phyloP scores from a whole-genome alignment of 1,139 yeast genomes.

The Barnettozyma hawaiiensis region DNA sequence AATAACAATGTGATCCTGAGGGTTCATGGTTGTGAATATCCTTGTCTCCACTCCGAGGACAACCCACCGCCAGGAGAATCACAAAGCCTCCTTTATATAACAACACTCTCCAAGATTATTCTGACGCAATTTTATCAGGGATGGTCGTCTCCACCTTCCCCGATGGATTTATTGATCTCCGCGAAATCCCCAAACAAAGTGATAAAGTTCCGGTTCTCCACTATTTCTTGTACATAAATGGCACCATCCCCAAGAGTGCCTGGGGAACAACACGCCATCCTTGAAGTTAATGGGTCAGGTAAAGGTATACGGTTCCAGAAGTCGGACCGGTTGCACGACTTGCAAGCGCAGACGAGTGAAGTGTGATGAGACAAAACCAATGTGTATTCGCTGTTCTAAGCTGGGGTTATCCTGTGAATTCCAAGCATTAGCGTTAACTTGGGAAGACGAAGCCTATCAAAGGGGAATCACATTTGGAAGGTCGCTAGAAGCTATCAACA shows the following conservation, averaged over 20 bases:
- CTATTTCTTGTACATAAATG: neutral
- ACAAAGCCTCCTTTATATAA: neutral
- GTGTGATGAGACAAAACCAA: constrained; percentile 29
- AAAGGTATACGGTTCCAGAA: constrained; percentile 20
- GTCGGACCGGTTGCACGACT: constrained; percentile 20
- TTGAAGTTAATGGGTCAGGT: constrained; percentile 14
- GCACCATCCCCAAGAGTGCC: neutral
- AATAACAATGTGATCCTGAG: constrained; percentile 9
- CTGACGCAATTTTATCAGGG: neutral
- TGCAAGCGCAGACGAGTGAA: constrained; percentile 17
- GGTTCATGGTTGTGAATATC: neutral
- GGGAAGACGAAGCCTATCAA: constrained; percentile 35
- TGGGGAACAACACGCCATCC: neutral
- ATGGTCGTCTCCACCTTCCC: neutral
- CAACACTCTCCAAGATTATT: neutral
- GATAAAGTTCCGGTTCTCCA: neutral
- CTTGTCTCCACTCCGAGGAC: neutral
- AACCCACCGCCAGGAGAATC: neutral
- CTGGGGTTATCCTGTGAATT: constrained; percentile 23
- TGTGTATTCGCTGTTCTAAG: constrained; percentile 27
- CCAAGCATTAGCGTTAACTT: constrained; percentile 22
- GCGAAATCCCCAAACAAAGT: neutral
- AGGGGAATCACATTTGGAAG: constrained; percentile 36
- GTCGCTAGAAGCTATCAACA: constrained; percentile 25
- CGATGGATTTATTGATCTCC: neutral